A percentile compares a stretch with the other conserved stretches of the same genome.
phyloP scores from a whole-genome alignment of 2,329 filamentous ascomycete genomes.

The Trichoderma citrinoviride region DNA sequence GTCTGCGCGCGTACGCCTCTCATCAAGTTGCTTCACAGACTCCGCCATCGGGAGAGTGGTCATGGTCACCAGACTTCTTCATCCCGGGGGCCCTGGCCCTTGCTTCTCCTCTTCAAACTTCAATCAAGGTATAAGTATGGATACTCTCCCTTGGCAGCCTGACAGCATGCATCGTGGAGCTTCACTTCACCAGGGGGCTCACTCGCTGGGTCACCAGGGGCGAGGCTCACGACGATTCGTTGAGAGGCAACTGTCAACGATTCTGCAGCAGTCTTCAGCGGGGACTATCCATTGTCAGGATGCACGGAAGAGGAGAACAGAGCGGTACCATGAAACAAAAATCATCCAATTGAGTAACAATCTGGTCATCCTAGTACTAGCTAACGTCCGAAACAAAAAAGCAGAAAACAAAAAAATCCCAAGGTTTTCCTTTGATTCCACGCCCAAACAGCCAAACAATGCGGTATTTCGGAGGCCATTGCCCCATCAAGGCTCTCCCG shows the following conservation, averaged over 20 bases:
- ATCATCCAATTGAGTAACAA: constrained; percentile 6
- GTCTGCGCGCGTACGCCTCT: constrained; percentile 9
- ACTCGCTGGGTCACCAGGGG: too few relatives aligned
- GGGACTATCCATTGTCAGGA: background rate
- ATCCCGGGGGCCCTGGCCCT: background rate
- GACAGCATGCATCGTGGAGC: background rate
- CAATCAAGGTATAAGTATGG: background rate
- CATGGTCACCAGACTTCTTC: background rate
- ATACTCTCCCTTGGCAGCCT: background rate
- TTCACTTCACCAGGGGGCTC: too few relatives aligned
- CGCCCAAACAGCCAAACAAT: background rate
- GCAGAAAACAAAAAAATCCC: background rate
- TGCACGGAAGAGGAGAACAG: background rate
- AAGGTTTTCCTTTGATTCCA: background rate
- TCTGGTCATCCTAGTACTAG: constrained; percentile 1
- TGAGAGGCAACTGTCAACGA: background rate
- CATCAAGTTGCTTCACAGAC: background rate
- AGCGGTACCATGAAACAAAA: background rate
- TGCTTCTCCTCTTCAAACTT: background rate
- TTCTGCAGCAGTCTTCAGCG: background rate
- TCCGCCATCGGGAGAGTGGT: background rate
- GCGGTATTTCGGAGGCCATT: background rate
- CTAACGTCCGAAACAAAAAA: background rate
- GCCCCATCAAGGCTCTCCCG: background rate
- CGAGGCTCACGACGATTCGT: background rate